phyloP scores from a whole-genome alignment of 768 basidiomycete genomes.

The Mycena maculata region DNA sequence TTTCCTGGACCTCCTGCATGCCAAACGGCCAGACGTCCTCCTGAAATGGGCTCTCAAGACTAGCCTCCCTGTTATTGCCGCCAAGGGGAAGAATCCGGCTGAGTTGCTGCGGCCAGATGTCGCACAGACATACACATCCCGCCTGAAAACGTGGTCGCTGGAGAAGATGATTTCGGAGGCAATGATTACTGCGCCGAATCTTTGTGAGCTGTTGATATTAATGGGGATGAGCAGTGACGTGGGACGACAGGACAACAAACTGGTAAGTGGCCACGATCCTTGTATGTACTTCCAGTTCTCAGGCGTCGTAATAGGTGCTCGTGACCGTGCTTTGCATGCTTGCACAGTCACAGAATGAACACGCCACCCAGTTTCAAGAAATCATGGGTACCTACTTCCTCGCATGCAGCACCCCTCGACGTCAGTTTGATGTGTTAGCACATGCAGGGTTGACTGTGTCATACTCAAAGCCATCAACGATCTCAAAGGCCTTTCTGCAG shows the following conservation, averaged over 20 bases:
- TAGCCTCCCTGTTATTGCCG: background rate
- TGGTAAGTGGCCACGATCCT: background rate
- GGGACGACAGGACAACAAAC: constrained; percentile 1
- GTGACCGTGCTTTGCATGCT: constrained; percentile 34
- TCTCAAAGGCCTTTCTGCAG: constrained; percentile 35
- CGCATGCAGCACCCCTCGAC: constrained; percentile 37
- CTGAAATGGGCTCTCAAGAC: background rate
- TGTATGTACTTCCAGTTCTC: background rate
- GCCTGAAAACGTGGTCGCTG: constrained; percentile 3
- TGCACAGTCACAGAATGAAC: constrained; percentile 35
- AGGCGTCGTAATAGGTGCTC: constrained; percentile 7
- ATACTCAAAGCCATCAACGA: constrained; percentile 39
- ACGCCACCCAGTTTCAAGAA: constrained; percentile 35
- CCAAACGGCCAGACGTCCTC: constrained; percentile 10
- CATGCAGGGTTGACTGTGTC: constrained; percentile 42
- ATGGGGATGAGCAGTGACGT: background rate
- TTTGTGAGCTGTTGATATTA: background rate
- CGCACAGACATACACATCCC: background rate
- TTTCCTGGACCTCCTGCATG: constrained; percentile 14
- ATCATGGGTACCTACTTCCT: constrained; percentile 41
- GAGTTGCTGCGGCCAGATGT: constrained; percentile 1
- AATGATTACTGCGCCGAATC: background rate
- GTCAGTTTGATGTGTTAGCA: constrained; percentile 39
- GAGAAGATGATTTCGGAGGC: constrained; percentile 13
- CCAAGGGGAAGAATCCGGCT: constrained; percentile 2